phyloP scores from a whole-genome alignment of 805 yeast genomes.

The Metschnikowia henanensis region DNA sequence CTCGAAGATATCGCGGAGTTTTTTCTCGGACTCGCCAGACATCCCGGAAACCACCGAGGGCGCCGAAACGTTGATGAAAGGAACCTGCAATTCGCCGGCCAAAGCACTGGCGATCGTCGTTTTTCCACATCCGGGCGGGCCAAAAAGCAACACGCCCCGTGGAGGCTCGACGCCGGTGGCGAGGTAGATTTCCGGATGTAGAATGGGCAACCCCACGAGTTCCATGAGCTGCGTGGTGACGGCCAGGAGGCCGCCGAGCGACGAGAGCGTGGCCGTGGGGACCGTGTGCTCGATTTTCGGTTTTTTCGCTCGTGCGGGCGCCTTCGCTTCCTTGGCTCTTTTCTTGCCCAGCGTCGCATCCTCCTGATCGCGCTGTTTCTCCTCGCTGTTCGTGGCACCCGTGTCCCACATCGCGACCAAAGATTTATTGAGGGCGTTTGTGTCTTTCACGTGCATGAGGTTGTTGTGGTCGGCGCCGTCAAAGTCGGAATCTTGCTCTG shows the following conservation, averaged over 20 bases:
- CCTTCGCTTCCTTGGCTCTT: conserved; percentile 48
- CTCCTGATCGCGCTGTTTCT: conserved; percentile 13
- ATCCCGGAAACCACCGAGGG: conserved; percentile 99
- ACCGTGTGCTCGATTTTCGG: conserved; percentile 61
- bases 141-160: conserved; percentile 95
- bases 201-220: conserved; percentile 94
- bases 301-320: conserved; percentile 26
- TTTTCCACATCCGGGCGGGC: conserved; percentile 99
- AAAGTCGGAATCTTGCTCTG: conserved; percentile 38
- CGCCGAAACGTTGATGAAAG: conserved; percentile 96
- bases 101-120: conserved; percentile 99
- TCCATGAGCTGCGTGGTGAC: conserved; percentile 95
- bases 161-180: conserved; percentile 99
- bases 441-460: conserved; percentile 64
- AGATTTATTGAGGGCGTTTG: conserved; percentile 72
- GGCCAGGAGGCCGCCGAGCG: conserved; percentile 87
- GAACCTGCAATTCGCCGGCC: conserved; percentile 99
- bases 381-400: conserved; percentile 3
- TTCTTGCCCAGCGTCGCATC: conserved; percentile 46
- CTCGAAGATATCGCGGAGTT: conserved; percentile 96
- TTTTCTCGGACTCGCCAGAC: conserved; percentile 99
- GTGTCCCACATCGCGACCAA: conserved; percentile 70
- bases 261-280: conserved; percentile 64
- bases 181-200: conserved; percentile 98
- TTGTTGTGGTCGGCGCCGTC: conserved; percentile 43